Percentiles rank a stretch among this genome's conserved stretches.
Evolutionary conservation across 2,329 filamentous ascomycete genomes (phyloP).

Genomic region (Chaetomium olivaceum): DNA sequence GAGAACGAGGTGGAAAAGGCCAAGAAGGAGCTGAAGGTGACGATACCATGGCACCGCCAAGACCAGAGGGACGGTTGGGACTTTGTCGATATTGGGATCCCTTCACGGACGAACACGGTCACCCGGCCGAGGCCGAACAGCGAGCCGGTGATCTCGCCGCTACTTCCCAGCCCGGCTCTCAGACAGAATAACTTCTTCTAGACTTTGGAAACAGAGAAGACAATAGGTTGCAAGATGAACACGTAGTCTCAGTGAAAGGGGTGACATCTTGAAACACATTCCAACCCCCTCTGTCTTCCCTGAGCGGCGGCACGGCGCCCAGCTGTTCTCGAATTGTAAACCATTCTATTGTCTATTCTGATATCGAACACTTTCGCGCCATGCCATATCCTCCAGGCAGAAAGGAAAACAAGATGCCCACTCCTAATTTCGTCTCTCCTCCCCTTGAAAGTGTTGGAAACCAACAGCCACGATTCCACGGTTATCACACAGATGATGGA

Average conservation of each 20-base stretch:
- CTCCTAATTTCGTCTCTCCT: not conserved
- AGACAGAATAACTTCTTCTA: not conserved
- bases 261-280: too few relatives aligned
- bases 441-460: too few relatives aligned
- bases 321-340: not conserved
- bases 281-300: too few relatives aligned
- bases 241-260: too few relatives aligned
- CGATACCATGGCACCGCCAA: not conserved
- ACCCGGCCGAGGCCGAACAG: not conserved
- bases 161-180: not conserved
- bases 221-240: too few relatives aligned
- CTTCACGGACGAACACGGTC: not conserved
- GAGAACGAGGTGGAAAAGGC: not conserved
- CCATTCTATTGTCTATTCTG: not conserved
- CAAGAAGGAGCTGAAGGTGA: not conserved
- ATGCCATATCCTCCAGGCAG: not conserved
- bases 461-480: too few relatives aligned
- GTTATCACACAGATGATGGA: too few relatives aligned
- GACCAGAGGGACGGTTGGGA: not conserved
- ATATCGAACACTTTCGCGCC: not conserved
- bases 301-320: too few relatives aligned
- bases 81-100: not conserved
- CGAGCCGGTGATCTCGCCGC: not conserved
- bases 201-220: not conserved
- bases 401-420: not conserved